Conservation (phyloP, 1,139 yeast species). For the Candida sanyaensis region DNA sequence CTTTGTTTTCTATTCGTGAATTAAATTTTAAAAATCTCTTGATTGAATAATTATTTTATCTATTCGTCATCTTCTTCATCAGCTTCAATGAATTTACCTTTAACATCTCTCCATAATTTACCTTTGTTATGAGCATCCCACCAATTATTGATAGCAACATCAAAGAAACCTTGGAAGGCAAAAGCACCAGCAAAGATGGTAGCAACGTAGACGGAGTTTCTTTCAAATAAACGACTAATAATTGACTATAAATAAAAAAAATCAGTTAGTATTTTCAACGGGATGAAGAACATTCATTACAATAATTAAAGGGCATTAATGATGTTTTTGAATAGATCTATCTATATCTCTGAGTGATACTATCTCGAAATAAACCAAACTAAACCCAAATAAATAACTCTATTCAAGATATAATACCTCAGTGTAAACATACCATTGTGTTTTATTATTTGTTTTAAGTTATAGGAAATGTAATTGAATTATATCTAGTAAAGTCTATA, state of each 20-base stretch:
- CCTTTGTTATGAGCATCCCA: conserved; percentile 91
- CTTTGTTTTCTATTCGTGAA: neutral
- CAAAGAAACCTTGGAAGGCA: conserved; percentile 85
- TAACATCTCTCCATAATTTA: conserved; percentile 96
- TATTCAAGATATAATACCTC: too few species aligned
- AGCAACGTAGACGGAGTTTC: conserved; percentile 91
- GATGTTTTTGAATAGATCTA: too few species aligned
- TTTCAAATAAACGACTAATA: conserved; percentile 68
- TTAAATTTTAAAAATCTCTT: neutral
- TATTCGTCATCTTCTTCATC: conserved; percentile 58
- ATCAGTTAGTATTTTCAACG: conserved; percentile 16
- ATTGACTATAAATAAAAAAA: conserved; percentile 18
- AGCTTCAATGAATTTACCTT: conserved; percentile 56
- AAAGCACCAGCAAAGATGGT: conserved; percentile 86
- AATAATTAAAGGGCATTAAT: too few species aligned
- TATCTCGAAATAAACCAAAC: too few species aligned
- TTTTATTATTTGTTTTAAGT: neutral
- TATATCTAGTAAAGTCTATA: too few species aligned
- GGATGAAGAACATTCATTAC: too few species aligned
- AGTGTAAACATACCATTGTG: neutral
- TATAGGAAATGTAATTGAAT: neutral
- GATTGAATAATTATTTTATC: conserved; percentile 7
- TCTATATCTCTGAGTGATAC: too few species aligned
- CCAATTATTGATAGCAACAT: conserved; percentile 74
- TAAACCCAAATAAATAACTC: too few species aligned